Conservation (phyloP, 1,139 yeast genomes). For the Geotrichum reessii region DNA sequence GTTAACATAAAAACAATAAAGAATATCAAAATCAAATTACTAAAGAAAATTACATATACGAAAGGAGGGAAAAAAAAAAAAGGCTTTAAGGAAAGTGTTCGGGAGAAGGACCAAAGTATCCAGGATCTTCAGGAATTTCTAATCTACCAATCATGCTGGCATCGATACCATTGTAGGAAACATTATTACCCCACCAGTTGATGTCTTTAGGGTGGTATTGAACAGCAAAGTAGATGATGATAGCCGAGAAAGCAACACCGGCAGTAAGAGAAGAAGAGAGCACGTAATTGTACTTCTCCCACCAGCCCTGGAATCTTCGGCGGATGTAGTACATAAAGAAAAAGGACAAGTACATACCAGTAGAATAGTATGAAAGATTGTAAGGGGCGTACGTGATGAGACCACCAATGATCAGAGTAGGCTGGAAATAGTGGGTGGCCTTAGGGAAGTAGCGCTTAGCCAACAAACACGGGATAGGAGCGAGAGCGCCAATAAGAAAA, state of each 20-base stretch:
- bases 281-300: slow-evolving; percentile 67
- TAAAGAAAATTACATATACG: background rate
- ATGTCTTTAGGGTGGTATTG: slow-evolving; percentile 38
- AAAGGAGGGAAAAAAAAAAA: background rate
- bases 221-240: slow-evolving; percentile 45
- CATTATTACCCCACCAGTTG: slow-evolving; percentile 54
- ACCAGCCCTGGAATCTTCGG: slow-evolving; percentile 44
- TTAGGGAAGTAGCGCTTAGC: slow-evolving; percentile 37
- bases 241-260: slow-evolving; percentile 46
- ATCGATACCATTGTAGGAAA: slow-evolving; percentile 43
- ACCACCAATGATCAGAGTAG: slow-evolving; percentile 48
- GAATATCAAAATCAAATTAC: background rate
- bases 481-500: slow-evolving; percentile 48
- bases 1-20: background rate
- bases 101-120: slow-evolving; percentile 43
- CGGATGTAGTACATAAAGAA: slow-evolving; percentile 49
- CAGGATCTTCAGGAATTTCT: slow-evolving; percentile 23
- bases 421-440: slow-evolving; percentile 36
- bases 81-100: slow-evolving; percentile 1
- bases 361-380: slow-evolving; percentile 46
- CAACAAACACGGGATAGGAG: slow-evolving; percentile 41
- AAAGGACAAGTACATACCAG: slow-evolving; percentile 50
- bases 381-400: slow-evolving; percentile 45
- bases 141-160: slow-evolving; percentile 24
- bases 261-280: slow-evolving; percentile 33